Evolutionary conservation across 139 green algal species (phyloP).

Genomic region (Yamagishiella unicocca): DNA sequence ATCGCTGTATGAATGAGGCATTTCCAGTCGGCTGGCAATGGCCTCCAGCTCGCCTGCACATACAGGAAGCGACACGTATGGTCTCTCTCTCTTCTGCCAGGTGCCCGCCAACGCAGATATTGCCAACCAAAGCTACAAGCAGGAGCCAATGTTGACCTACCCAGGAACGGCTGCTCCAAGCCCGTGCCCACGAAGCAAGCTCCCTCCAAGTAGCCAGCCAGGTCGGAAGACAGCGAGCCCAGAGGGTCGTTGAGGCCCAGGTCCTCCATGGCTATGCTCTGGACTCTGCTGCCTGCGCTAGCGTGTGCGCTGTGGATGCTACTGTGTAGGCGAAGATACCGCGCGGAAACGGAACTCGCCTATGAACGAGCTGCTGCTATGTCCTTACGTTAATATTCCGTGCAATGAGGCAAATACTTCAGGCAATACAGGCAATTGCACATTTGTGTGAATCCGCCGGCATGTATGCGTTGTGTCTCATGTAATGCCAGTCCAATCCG

Average conservation of each 20-base stretch:
- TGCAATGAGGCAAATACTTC: too few species aligned
- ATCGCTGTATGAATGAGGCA: not conserved
- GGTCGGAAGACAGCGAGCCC: not conserved
- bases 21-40: not conserved
- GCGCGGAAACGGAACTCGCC: not conserved
- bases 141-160: not conserved
- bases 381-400: too few species aligned
- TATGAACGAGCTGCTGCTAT: not conserved
- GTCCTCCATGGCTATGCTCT: constrained; percentile 13
- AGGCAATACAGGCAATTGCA: too few species aligned
- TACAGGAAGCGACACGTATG: not conserved
- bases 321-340: too few species aligned
- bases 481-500: too few species aligned
- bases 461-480: too few species aligned
- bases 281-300: not conserved
- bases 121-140: too few species aligned
- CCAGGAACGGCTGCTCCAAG: constrained; percentile 28
- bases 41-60: constrained; percentile 22
- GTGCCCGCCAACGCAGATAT: too few species aligned
- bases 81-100: too few species aligned
- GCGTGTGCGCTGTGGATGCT: not conserved
- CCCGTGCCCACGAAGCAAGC: not conserved
- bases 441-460: too few species aligned
- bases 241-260: constrained; percentile 10
- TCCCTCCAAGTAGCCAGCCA: constrained; percentile 5